Evolutionary conservation across 2,329 filamentous ascomycete genomes (phyloP), one percentile per base, ranked within the genome.

Genomic region (Phaeophleospora eucalypticola): DNA sequence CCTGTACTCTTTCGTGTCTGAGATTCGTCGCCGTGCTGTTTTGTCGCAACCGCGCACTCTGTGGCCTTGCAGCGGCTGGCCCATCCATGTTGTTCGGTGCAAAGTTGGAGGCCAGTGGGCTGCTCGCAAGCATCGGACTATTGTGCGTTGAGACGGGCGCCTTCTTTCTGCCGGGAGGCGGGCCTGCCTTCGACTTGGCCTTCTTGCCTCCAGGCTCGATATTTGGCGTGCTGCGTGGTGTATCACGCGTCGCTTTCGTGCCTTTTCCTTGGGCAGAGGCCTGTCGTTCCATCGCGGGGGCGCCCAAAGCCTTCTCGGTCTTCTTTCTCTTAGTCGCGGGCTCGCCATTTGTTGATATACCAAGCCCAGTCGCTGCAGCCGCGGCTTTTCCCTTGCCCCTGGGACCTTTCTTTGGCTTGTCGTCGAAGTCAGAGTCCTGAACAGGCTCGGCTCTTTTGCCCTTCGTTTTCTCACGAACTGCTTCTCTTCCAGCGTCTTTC

Each of bases 111-210:
- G 77, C 73, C 71, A 52, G 71, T 66, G 58, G 65, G 74, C 57
- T 67, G 68, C 52, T 75, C 71, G 56, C 73, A 69, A 60, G 71
- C 73, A 60, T 71, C 71, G 59, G 62, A 43, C 60, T 64, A 17
- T 58, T 56, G 20, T 63, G 60, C 16, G 58, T 60, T 14, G 58
- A 59, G 24, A 60, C 62, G 20, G 71, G 76, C 61, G 76, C 87
- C 86, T 82, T 91, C 71, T 90, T 95, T 71, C 91, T 90, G 21
- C 81, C 67, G 56, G 82, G 81, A n/a, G 81, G 77, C 56, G 87
- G 87, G 3, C 80, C 79, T 2, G 80, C 48, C 71, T 81, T 49
- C 77, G 72, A 54, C 71, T 86, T 76, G 77, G 90, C 70, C 68
- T 81, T 71, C 79, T 80, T 89, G 71, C 90, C 91, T 48, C 84